Base-by-base conservation (phyloP, 345 rosid genomes). In the Corchorus olitorius region DNA sequence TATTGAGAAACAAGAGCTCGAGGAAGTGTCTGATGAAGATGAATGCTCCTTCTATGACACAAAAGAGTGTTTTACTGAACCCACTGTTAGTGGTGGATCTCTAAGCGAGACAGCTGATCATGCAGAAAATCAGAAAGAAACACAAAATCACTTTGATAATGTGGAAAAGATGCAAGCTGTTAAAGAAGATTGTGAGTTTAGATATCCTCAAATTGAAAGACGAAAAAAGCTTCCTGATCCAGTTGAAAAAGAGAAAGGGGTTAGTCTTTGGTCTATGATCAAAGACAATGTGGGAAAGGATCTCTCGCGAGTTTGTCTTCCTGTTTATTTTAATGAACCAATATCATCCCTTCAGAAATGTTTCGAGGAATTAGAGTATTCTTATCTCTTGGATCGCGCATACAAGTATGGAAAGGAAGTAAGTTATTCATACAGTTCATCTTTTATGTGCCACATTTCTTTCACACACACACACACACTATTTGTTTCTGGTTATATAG, bases 261-360 rank as follows among this genome's bases (percentile, higher is more conserved):
- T 93, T 35, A 96, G 98, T 81, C 97, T 96, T 81, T 93, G 99
- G 99, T 96, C 98, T 73, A 88, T 93, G 97, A 96, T 93, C 82
- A 96, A 96, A 83, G 99, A 96, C 89, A 93, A 92, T 60, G 99
- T 93, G 70, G 99, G 99, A 69, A 96, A 96, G 83, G 99, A 96
- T 88, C 94, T 96, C 50, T 87, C 97, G 12, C 85, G 98, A 83
- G 97, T 96, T 78, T 96, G 99, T 78, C 97, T 96, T 64, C 98
- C 99, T 49, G 99, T 96, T 68, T 96, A 89, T 87, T 96, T 96
- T 76, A 96, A 96, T 61, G 99, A 96, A 79, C 99, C 99, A 27
- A 90, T 93, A 78, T 96, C 99, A 60, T 92, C 99, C 72, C 99
- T 96, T 80, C 99, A 96, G 80, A 96, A 93, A 65, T 96, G 98